These are phyloP conservation scores for Agaricus sinodeliciosus DNA, from an alignment of 768 basidiomycete species.

Conservation along the genomic window DNA sequence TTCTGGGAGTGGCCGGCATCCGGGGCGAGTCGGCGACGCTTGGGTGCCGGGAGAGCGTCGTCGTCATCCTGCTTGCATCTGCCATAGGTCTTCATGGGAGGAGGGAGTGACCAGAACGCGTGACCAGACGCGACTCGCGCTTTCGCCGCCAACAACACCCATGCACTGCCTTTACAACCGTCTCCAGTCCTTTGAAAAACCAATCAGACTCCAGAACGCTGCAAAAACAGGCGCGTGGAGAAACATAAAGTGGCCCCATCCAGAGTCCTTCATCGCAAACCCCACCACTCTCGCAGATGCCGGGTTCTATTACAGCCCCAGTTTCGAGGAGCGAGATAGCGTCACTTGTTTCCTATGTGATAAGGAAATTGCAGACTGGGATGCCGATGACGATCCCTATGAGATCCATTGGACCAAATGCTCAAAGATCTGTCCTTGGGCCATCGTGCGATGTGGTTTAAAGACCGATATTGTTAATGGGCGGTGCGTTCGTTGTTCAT, in stretches of 20 bases:
- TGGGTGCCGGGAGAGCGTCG: not conserved
- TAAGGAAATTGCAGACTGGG: slow-evolving; percentile 83
- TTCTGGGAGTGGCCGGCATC: slow-evolving; percentile 25
- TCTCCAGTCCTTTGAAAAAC: slow-evolving; percentile 61
- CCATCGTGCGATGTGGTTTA: slow-evolving; percentile 67
- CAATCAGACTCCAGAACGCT: slow-evolving; percentile 55
- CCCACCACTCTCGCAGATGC: slow-evolving; percentile 77
- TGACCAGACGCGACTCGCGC: slow-evolving; percentile 26
- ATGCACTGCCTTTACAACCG: slow-evolving; percentile 56
- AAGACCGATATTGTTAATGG: slow-evolving; percentile 51
- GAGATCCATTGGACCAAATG: slow-evolving; percentile 75
- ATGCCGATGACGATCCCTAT: slow-evolving; percentile 78
- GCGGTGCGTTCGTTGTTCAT: slow-evolving; percentile 32
- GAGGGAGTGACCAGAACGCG: slow-evolving; percentile 17
- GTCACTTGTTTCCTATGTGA: slow-evolving; percentile 82
- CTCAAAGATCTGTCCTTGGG: slow-evolving; percentile 67
- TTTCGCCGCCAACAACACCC: slow-evolving; percentile 9
- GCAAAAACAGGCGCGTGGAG: slow-evolving; percentile 38
- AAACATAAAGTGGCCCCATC: slow-evolving; percentile 76
- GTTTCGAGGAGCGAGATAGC: slow-evolving; percentile 60
- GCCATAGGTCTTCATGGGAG: not conserved
- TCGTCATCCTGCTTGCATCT: not conserved
- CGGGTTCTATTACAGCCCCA: slow-evolving; percentile 82
- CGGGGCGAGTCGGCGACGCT: slow-evolving; percentile 30
- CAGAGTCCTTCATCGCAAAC: slow-evolving; percentile 55